Evolutionary conservation across 2,329 filamentous ascomycete species (phyloP).

Genomic region (Scortechinia acanthostroma): DNA sequence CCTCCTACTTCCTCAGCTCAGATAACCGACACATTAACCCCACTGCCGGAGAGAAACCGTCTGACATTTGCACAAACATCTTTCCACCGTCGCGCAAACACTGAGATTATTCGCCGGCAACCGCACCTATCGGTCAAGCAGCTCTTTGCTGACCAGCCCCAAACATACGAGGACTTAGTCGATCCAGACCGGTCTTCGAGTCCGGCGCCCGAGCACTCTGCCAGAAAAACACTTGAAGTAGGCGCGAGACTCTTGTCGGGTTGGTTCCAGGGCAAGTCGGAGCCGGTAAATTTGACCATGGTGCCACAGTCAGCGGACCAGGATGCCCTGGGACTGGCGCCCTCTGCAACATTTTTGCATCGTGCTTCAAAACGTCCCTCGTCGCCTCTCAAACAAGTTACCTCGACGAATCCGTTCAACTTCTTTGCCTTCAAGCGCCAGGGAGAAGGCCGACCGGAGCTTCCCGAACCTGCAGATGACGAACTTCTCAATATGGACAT

Average conservation of each 20-base stretch:
- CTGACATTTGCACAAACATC: no score
- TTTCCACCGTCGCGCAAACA: conserved; percentile 5
- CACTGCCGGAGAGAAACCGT: not conserved
- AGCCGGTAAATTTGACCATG: conserved; percentile 6
- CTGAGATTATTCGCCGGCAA: conserved; percentile 4
- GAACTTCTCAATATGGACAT: conserved; percentile 46
- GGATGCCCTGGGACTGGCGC: not conserved
- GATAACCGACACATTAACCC: not conserved
- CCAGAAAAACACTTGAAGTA: conserved; percentile 3
- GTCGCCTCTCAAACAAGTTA: not conserved
- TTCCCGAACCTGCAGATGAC: conserved; percentile 29
- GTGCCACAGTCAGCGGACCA: not conserved
- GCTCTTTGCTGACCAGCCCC: not conserved
- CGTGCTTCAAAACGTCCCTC: no score
- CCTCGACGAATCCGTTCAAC: not conserved
- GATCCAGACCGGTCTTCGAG: no score
- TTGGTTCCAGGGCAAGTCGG: conserved; percentile 8
- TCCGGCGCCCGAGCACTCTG: conserved; percentile 3
- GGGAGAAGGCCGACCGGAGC: conserved; percentile 15
- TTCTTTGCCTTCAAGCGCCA: conserved; percentile 5
- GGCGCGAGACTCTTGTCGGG: conserved; percentile 6
- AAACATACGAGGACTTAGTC: not conserved
- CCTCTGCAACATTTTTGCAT: not conserved
- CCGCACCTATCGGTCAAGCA: not conserved
- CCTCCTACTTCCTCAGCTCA: not conserved